A percentile compares a stretch with the other conserved stretches of the same genome.
These are phyloP conservation scores for Artemisia tridentata DNA, from an alignment of 129 eudicot genomes.

Conservation along the genomic window DNA sequence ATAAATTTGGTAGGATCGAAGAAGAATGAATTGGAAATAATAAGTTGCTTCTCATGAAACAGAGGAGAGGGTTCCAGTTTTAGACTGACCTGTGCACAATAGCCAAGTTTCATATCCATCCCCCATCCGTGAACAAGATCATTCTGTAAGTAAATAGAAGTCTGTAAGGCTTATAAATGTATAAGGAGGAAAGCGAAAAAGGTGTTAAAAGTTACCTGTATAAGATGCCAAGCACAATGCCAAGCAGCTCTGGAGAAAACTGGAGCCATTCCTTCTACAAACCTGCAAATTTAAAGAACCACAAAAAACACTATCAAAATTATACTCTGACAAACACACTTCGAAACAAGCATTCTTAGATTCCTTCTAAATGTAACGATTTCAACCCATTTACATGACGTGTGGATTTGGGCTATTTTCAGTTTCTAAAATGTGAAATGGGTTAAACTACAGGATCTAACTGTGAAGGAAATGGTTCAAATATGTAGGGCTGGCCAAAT, in stretches of 20 bases:
- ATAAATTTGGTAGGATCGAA: no score
- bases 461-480: no score
- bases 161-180: background rate
- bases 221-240: slow-evolving; percentile 97
- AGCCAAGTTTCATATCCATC: slow-evolving; percentile 90
- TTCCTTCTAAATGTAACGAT: no score
- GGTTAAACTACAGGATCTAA: no score
- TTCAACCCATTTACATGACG: no score
- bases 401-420: no score
- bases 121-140: slow-evolving; percentile 99
- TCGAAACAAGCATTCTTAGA: background rate
- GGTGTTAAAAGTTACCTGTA: slow-evolving; percentile 53
- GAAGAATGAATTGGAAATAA: no score
- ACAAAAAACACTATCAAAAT: slow-evolving; percentile 2
- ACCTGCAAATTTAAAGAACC: slow-evolving; percentile 42
- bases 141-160: slow-evolving; percentile 46
- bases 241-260: slow-evolving; percentile 97
- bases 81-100: slow-evolving; percentile 82
- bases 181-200: background rate
- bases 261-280: slow-evolving; percentile 99
- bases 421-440: no score
- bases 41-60: background rate
- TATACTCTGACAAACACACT: background rate
- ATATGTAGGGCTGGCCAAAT: no score
- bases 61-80: background rate